Conservation (phyloP, 2,329 filamentous ascomycete genomes). For the Metarhizium robertsii region DNA sequence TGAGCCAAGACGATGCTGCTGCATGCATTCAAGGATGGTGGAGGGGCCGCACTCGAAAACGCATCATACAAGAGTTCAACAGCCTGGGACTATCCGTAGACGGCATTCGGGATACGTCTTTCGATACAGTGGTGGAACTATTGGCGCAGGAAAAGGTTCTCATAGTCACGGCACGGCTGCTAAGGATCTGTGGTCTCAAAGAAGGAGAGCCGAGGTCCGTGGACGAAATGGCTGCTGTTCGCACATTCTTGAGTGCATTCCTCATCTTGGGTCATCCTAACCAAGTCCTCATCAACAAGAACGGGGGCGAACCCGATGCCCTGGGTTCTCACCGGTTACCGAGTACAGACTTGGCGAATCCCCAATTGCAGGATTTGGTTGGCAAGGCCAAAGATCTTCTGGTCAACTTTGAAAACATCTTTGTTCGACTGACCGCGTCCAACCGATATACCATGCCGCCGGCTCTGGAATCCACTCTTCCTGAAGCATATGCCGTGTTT, state of each 20-base stretch:
- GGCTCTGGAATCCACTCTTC: slow-evolving; percentile 51
- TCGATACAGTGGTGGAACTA: slow-evolving; percentile 63
- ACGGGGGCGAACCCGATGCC: slow-evolving; percentile 37
- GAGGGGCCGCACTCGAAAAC: slow-evolving; percentile 49
- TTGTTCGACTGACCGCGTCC: slow-evolving; percentile 54
- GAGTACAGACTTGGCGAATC: slow-evolving; percentile 44
- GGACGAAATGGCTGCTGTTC: slow-evolving; percentile 59
- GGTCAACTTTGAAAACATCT: slow-evolving; percentile 66
- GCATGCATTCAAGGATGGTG: slow-evolving; percentile 61
- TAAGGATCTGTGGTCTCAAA: slow-evolving; percentile 60
- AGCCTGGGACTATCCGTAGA: slow-evolving; percentile 61
- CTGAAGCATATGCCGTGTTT: slow-evolving; percentile 64
- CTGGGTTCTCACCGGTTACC: slow-evolving; percentile 23
- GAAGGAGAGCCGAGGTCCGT: slow-evolving; percentile 55
- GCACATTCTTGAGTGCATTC: slow-evolving; percentile 72
- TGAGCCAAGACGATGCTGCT: slow-evolving; percentile 54
- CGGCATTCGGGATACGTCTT: slow-evolving; percentile 57
- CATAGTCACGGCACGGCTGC: slow-evolving; percentile 53
- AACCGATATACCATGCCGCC: slow-evolving; percentile 61
- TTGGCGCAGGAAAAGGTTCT: slow-evolving; percentile 60
- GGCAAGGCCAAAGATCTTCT: slow-evolving; percentile 69
- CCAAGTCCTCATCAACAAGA: slow-evolving; percentile 67
- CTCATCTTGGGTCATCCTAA: slow-evolving; percentile 71
- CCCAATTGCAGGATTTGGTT: slow-evolving; percentile 61
- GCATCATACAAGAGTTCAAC: slow-evolving; percentile 55